A percentile compares a stretch with the other conserved stretches of the same genome.
Conservation (phyloP, 805 yeast species). For the Wickerhamiella domercqiae region DNA sequence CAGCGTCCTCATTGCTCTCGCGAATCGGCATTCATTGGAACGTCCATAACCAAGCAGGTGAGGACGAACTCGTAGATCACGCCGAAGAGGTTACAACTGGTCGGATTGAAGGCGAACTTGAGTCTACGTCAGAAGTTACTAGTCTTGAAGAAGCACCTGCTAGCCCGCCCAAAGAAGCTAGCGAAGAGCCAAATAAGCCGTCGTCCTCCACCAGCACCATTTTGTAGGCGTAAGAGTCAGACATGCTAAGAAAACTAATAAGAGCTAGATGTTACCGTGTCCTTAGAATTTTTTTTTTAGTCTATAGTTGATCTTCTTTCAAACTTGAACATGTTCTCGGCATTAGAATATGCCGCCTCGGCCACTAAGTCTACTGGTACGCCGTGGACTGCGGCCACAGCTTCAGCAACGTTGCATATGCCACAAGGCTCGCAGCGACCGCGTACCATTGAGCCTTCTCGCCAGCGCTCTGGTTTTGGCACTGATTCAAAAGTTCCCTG, state of each 20-base stretch:
- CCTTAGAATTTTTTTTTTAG: too few species aligned
- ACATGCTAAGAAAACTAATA: too few species aligned
- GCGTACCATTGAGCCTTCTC: constrained; percentile 38
- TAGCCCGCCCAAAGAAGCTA: too few species aligned
- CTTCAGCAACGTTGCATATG: constrained; percentile 65
- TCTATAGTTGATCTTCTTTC: too few species aligned
- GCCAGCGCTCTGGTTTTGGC: constrained; percentile 48
- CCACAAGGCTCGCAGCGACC: constrained; percentile 88
- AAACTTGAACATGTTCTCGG: constrained; percentile 32
- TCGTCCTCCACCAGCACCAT: too few species aligned
- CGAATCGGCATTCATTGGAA: constrained; percentile 17
- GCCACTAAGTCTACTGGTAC: constrained; percentile 31
- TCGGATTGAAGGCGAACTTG: too few species aligned
- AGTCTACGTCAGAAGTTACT: too few species aligned
- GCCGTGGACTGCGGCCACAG: constrained; percentile 37
- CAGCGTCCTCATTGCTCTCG: constrained; percentile 15
- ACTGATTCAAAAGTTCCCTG: constrained; percentile 38
- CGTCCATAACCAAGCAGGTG: constrained; percentile 13
- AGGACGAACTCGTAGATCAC: constrained; percentile 8
- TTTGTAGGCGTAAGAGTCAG: too few species aligned
- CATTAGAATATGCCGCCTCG: constrained; percentile 37
- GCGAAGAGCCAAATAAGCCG: too few species aligned
- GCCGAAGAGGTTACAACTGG: constrained; percentile 2
- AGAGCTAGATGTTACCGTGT: too few species aligned
- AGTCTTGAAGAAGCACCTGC: too few species aligned